Evolutionary conservation across 768 basidiomycete species (phyloP).

Genomic region (Lactifluus piperatus): DNA sequence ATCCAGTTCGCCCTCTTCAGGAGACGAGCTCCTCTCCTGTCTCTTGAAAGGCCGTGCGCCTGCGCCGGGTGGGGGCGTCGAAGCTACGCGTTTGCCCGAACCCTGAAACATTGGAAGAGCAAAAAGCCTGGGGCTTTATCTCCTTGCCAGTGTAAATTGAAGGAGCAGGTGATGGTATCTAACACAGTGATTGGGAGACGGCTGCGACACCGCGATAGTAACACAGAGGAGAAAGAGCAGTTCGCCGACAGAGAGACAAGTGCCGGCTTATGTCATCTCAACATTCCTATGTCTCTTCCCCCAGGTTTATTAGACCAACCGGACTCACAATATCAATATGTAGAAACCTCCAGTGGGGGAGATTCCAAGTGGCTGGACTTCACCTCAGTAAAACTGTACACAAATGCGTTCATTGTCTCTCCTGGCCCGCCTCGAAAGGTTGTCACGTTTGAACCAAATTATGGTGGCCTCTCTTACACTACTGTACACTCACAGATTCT

Average conservation of each 20-base stretch:
- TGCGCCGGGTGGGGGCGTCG: slow-evolving; percentile 35
- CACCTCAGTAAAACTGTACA: slow-evolving; percentile 41
- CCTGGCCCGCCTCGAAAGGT: slow-evolving; percentile 24
- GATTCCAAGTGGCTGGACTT: slow-evolving; percentile 43
- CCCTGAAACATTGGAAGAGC: slow-evolving; percentile 4
- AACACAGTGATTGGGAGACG: not conserved
- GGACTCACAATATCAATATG: not conserved
- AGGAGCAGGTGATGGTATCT: not conserved
- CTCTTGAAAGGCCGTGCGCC: slow-evolving; percentile 47
- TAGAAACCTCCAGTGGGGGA: slow-evolving; percentile 31
- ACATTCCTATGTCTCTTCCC: not conserved
- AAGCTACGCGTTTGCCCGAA: slow-evolving; percentile 48
- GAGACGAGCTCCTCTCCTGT: slow-evolving; percentile 43
- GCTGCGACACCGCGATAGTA: not conserved
- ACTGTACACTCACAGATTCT: slow-evolving; percentile 40
- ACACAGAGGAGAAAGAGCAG: not conserved
- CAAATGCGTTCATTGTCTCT: slow-evolving; percentile 60
- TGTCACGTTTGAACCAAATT: not conserved
- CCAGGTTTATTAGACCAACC: slow-evolving; percentile 5
- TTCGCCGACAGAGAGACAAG: not conserved
- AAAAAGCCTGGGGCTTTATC: not conserved
- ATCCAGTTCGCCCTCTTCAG: slow-evolving; percentile 79
- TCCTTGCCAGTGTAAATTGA: not conserved
- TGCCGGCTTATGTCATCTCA: slow-evolving; percentile 7
- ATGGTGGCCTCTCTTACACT: slow-evolving; percentile 8